Evolutionary conservation across 768 basidiomycete species (phyloP).

Genomic region (Lyophyllum decastes): DNA sequence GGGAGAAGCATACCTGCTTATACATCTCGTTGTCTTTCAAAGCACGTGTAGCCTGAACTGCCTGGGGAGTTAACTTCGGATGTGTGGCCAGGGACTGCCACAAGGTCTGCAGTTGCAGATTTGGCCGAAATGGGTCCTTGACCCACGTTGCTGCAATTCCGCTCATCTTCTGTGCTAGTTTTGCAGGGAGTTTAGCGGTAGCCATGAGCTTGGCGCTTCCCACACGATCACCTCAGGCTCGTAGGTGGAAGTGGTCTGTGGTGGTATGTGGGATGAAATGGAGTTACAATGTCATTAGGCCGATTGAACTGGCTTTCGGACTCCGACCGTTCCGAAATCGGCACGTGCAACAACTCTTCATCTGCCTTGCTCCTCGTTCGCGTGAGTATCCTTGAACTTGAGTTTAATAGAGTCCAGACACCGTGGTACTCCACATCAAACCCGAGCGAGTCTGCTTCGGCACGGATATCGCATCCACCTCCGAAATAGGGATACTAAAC

Average conservation of each 20-base stretch:
- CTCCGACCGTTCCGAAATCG: conserved; percentile 9
- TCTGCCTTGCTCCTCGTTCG: not conserved
- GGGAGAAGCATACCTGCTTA: conserved; percentile 54
- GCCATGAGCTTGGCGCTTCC: conserved; percentile 15
- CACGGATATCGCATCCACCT: too few relatives aligned
- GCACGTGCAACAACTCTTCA: not conserved
- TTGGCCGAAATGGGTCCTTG: conserved; percentile 74
- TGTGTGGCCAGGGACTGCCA: conserved; percentile 66
- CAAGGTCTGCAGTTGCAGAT: conserved; percentile 70
- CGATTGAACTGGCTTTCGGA: not conserved
- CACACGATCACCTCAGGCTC: not conserved
- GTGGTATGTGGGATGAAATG: not conserved
- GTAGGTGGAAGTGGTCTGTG: not conserved
- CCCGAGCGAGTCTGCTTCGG: too few relatives aligned
- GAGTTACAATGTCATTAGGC: not conserved
- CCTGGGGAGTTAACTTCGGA: conserved; percentile 62
- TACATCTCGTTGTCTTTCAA: conserved; percentile 56
- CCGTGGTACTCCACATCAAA: not conserved
- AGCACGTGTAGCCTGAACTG: conserved; percentile 60
- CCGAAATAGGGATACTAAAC: not conserved
- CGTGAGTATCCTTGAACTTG: not conserved
- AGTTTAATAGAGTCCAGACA: not conserved
- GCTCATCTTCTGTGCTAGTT: conserved; percentile 50
- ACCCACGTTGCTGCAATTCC: conserved; percentile 65
- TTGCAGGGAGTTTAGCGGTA: conserved; percentile 25